Evolutionary conservation across 2,329 filamentous ascomycete species (phyloP), one percentile per base, ranked within the genome.

Genomic region (Hymenoscyphus occultus): DNA sequence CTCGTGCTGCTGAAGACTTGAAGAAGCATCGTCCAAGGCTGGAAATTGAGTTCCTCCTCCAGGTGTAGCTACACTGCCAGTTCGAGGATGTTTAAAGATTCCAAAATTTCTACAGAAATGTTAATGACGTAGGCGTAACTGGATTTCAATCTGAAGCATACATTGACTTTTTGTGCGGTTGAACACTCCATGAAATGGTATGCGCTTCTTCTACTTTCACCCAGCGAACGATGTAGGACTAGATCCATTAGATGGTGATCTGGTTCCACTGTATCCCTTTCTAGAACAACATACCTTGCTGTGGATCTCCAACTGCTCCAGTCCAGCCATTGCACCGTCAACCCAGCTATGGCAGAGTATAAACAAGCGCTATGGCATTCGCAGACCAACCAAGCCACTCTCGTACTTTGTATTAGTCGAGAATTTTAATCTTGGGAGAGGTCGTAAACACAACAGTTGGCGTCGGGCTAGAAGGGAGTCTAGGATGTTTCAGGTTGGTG

Each of bases 211-310:
- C 89, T 71, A 97, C 94, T 76, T 92, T 90, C 72, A 97, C 91
- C 94, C 95, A 99, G 75, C 95, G 92, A 64, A 99, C 92, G 72
- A 99, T 93, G 80, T 99, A 99, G 69, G 93, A 97, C 95, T 98
- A 67, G 68, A 58, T 56, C 42, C 60, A 68, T 71, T 71, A 70
- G 67, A 62, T 72, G 56, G 65, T 63, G 39, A 59, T 60, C 61
- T 61, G 54, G 62, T 57, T 35, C 32, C 28, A 39, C 63, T 56
- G 22, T 40, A 57, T 13, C 22, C 10, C 42, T 39, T 42, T 39
- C 32, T 51, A 48, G 57, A 63, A 59, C 28, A 28, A 59, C 82
- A 72, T 84, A 95, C 94, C 88, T 96, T 97, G 87, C 93, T 97
- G 79, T 97, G 94, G 71, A 99, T 92, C 79, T 98, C 92, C 72